These are phyloP conservation scores for Hydnum rufescens DNA, from an alignment of 768 basidiomycete genomes.

Conservation along the genomic window DNA sequence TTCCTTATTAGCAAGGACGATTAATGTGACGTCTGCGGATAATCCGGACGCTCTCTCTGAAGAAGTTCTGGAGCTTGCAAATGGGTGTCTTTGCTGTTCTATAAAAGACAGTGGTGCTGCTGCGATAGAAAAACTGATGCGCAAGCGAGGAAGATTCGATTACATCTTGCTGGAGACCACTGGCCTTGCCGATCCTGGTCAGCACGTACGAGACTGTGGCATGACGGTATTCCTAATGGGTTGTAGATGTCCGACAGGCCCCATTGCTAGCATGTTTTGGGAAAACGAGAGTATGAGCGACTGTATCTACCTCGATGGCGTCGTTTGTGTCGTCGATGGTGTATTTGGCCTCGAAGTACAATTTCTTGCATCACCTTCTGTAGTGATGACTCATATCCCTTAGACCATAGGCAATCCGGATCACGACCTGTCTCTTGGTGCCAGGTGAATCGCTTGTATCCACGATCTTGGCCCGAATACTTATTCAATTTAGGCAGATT, in stretches of 20 bases:
- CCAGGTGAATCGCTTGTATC: neutral
- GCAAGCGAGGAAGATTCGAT: slow-evolving; percentile 72
- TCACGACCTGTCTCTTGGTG: neutral
- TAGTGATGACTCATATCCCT: neutral
- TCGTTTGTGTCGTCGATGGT: slow-evolving; percentile 83
- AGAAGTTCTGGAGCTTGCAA: slow-evolving; percentile 80
- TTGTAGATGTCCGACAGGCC: slow-evolving; percentile 1
- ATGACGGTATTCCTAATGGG: neutral
- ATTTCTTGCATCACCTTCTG: neutral
- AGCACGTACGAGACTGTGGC: neutral
- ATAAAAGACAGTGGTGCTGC: slow-evolving; percentile 87
- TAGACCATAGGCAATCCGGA: neutral
- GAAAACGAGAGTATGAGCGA: slow-evolving; percentile 24
- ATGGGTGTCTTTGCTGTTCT: slow-evolving; percentile 97
- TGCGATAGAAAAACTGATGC: slow-evolving; percentile 85
- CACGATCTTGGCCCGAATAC: neutral
- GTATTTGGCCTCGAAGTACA: slow-evolving; percentile 49
- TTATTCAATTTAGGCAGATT: slow-evolving; percentile 50
- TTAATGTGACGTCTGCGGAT: slow-evolving; percentile 49
- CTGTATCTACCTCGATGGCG: slow-evolving; percentile 41
- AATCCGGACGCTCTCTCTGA: slow-evolving; percentile 45
- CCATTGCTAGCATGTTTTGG: slow-evolving; percentile 44
- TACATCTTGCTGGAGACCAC: slow-evolving; percentile 93
- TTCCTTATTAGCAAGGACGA: slow-evolving; percentile 46
- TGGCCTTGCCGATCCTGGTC: slow-evolving; percentile 87